Evolutionary conservation across 306 rosid species (phyloP).

Genomic region (Boehmeria nivea): DNA sequence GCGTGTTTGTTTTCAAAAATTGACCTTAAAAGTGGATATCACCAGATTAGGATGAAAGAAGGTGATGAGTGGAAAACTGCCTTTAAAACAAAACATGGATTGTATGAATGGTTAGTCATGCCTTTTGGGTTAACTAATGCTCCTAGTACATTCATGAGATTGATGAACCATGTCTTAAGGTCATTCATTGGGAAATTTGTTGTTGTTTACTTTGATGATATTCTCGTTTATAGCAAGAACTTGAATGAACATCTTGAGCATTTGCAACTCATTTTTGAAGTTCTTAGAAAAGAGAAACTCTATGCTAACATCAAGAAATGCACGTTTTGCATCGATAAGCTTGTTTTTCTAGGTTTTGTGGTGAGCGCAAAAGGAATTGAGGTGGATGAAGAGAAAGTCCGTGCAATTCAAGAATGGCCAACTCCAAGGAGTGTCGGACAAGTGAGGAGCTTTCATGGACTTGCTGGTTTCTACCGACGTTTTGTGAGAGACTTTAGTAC

Average conservation of each 20-base stretch:
- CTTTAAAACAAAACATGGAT: neutral
- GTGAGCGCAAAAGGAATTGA: neutral
- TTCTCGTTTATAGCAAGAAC: neutral
- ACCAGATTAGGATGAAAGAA: too few relatives aligned
- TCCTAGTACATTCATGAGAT: neutral
- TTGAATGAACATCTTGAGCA: neutral
- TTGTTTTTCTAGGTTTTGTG: neutral
- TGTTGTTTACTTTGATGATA: neutral
- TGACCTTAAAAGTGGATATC: too few relatives aligned
- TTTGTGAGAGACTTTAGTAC: too few relatives aligned
- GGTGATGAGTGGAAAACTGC: neutral
- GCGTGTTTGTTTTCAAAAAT: too few relatives aligned
- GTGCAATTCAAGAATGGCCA: neutral
- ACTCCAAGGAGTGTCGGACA: too few relatives aligned
- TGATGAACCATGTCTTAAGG: neutral
- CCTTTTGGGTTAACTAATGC: neutral
- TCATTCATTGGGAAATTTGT: neutral
- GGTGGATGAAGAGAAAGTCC: neutral
- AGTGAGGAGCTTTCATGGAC: too few relatives aligned
- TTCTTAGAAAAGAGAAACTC: neutral
- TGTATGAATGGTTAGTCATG: neutral
- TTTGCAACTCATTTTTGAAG: neutral
- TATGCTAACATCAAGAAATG: neutral
- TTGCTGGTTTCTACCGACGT: too few relatives aligned
- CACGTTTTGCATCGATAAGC: neutral